Evolutionary conservation across 2,329 filamentous ascomycete genomes (phyloP).

Genomic region (Sclerotinia glacialis): DNA sequence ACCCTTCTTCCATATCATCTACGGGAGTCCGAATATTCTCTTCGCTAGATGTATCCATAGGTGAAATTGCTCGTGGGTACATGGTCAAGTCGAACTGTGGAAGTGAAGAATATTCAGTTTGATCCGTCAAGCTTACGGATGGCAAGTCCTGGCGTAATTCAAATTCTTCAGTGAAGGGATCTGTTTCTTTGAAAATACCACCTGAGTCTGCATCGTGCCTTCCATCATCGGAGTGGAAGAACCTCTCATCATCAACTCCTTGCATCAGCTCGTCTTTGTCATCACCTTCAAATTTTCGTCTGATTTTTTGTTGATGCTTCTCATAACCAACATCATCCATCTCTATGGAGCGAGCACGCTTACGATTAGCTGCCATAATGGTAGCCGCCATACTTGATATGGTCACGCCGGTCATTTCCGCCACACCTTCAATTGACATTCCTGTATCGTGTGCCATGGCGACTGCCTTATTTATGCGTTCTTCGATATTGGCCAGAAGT

Average conservation of each 20-base stretch:
- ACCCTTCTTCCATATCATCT: conserved; percentile 8
- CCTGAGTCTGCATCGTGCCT: background rate
- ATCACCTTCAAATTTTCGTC: conserved; percentile 1
- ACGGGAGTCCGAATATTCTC: conserved; percentile 16
- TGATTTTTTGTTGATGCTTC: background rate
- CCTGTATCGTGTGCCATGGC: conserved; percentile 2
- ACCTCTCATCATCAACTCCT: background rate
- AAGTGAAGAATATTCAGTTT: too few relatives aligned
- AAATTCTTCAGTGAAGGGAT: conserved; percentile 13
- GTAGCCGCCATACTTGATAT: conserved; percentile 7
- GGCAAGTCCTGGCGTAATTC: background rate
- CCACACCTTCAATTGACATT: background rate
- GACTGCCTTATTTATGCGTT: background rate
- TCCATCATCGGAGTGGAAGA: conserved; percentile 8
- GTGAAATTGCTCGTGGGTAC: background rate
- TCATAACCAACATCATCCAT: background rate
- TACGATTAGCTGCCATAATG: conserved; percentile 12
- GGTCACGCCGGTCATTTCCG: conserved; percentile 3
- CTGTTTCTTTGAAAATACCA: conserved; percentile 9
- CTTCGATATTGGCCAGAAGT: conserved; percentile 5
- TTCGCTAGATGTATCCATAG: conserved; percentile 13
- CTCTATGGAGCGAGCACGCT: conserved; percentile 9
- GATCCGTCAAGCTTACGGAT: background rate
- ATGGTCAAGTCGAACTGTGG: background rate
- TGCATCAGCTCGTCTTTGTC: background rate